Evolutionary conservation across 2,329 filamentous ascomycete species (phyloP).

Genomic region (Monilinia polystroma): DNA sequence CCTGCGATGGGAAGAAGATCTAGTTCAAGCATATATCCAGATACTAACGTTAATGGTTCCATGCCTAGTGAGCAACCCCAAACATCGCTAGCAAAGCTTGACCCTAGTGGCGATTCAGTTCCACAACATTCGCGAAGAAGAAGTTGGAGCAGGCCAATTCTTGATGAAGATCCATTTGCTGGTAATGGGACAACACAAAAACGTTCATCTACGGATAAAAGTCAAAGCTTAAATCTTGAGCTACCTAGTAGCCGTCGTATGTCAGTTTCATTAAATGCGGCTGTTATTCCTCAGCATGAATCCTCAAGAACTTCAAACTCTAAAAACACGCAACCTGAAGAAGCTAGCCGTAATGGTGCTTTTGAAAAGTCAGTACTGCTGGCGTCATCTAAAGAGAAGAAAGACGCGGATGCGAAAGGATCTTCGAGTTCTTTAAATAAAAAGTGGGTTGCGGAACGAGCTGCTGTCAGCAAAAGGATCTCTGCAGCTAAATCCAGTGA

Average conservation of each 20-base stretch:
- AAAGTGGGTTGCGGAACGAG: constrained; percentile 34
- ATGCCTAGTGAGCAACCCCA: constrained; percentile 21
- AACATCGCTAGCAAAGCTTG: constrained; percentile 30
- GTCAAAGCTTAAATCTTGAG: constrained; percentile 8
- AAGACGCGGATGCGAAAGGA: constrained; percentile 28
- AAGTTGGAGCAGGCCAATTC: constrained; percentile 22
- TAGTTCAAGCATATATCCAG: constrained; percentile 30
- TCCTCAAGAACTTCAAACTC: background rate
- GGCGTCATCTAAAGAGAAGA: constrained; percentile 33
- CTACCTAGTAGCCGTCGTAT: constrained; percentile 19
- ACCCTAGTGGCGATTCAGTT: constrained; percentile 30
- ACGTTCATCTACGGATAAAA: constrained; percentile 13
- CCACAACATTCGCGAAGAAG: constrained; percentile 25
- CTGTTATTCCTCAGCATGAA: constrained; percentile 11
- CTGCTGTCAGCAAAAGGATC: constrained; percentile 33
- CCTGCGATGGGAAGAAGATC: constrained; percentile 34
- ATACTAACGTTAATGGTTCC: constrained; percentile 22
- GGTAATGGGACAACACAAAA: constrained; percentile 21
- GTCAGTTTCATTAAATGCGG: constrained; percentile 12
- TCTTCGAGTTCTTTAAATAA: constrained; percentile 26
- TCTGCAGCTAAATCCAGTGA: constrained; percentile 28
- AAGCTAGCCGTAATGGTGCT: background rate
- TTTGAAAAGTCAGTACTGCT: constrained; percentile 5
- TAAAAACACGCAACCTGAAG: background rate
- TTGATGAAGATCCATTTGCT: constrained; percentile 36